Evolutionary conservation across 768 basidiomycete genomes (phyloP).

Genomic region (Naganishia onofrii): DNA sequence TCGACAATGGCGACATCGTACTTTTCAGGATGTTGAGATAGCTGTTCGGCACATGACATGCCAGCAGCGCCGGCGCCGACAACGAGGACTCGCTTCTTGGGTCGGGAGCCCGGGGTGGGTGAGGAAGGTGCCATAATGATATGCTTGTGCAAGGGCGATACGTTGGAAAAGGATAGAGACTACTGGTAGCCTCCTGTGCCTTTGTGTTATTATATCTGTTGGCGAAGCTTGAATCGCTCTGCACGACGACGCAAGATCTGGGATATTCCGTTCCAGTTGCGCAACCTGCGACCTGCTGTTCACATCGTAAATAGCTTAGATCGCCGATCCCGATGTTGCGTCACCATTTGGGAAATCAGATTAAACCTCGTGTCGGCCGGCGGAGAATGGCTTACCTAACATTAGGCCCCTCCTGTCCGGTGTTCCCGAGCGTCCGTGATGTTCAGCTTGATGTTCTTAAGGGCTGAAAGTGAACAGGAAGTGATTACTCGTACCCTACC

Average conservation of each 20-base stretch:
- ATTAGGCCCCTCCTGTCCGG: neutral
- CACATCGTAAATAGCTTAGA: slow-evolving; percentile 12
- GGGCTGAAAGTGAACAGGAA: neutral
- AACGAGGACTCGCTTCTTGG: slow-evolving; percentile 53
- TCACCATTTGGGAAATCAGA: neutral
- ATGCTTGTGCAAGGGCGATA: neutral
- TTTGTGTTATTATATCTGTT: too few species aligned
- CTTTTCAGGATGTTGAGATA: slow-evolving; percentile 52
- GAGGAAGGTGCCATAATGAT: slow-evolving; percentile 7
- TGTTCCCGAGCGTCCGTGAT: neutral
- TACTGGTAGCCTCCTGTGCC: too few species aligned
- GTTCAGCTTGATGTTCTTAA: neutral
- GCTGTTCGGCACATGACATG: slow-evolving; percentile 54
- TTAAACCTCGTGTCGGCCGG: neutral
- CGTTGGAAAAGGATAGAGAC: too few species aligned
- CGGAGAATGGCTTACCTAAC: neutral
- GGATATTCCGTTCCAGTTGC: neutral
- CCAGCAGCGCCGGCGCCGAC: slow-evolving; percentile 56
- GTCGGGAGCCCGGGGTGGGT: slow-evolving; percentile 5
- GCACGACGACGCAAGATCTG: neutral
- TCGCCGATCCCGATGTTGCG: slow-evolving; percentile 5
- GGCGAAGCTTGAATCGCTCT: too few species aligned
- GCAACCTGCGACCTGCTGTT: too few species aligned
- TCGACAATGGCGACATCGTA: slow-evolving; percentile 55
- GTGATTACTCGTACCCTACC: too few species aligned